Evolutionary conservation across 768 basidiomycete species (phyloP).

Genomic region (Infundibulicybe gibba): DNA sequence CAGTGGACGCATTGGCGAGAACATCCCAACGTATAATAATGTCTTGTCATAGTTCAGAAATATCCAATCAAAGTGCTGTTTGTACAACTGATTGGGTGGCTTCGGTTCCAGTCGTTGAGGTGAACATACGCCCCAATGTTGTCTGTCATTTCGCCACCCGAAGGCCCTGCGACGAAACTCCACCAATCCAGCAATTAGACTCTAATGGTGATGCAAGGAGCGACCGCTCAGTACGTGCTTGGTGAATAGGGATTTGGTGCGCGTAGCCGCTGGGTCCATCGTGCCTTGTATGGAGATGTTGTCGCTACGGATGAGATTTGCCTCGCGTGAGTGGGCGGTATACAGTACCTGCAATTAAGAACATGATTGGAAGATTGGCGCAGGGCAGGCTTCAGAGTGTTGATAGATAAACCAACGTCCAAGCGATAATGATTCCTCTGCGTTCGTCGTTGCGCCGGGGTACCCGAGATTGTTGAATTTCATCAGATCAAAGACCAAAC

Average conservation of each 20-base stretch:
- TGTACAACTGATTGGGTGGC: conserved; percentile 64
- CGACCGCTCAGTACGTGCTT: too few relatives aligned
- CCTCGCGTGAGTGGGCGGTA: conserved; percentile 31
- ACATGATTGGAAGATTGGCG: conserved; percentile 1
- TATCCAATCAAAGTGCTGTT: conserved; percentile 61
- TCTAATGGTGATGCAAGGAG: too few relatives aligned
- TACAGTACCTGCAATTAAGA: conserved; percentile 50
- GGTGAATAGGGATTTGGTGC: too few relatives aligned
- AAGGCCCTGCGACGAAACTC: too few relatives aligned
- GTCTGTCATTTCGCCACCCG: too few relatives aligned
- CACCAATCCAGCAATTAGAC: too few relatives aligned
- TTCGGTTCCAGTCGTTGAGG: conserved; percentile 50
- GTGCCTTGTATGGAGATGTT: conserved; percentile 45
- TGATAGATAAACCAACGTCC: conserved; percentile 40
- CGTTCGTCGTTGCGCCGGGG: conserved; percentile 24
- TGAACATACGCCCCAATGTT: conserved; percentile 35
- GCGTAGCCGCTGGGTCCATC: too few relatives aligned
- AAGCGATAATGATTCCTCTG: conserved; percentile 38
- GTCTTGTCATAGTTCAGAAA: conserved; percentile 29
- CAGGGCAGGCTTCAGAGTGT: neutral
- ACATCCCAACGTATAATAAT: too few relatives aligned
- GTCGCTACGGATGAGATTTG: conserved; percentile 37
- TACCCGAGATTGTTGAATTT: conserved; percentile 44
- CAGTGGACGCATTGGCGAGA: too few relatives aligned
- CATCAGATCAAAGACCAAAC: conserved; percentile 44